Conservation (phyloP, 768 basidiomycete genomes). For the Pulveroboletus ravenelii region DNA sequence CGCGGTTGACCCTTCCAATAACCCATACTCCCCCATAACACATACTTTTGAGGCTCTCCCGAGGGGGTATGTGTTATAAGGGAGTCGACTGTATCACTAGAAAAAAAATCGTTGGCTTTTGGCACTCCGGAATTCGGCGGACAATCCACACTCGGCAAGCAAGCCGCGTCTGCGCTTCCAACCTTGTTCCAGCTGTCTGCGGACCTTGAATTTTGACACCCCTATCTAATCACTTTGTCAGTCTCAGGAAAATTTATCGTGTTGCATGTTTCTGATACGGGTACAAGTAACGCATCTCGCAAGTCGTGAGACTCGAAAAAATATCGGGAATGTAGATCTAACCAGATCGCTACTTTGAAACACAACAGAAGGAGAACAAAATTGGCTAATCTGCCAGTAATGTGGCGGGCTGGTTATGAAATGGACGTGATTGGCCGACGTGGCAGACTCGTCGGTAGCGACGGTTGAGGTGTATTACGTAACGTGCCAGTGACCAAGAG, state of each 20-base stretch:
- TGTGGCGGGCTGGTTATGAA: slow-evolving; percentile 4
- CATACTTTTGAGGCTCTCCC: too few species aligned
- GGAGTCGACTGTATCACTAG: too few species aligned
- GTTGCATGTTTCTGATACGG: neutral
- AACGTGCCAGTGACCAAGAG: slow-evolving; percentile 13
- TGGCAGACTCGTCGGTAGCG: slow-evolving; percentile 12
- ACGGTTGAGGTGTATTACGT: slow-evolving; percentile 22
- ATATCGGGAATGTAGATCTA: neutral
- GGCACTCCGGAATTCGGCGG: too few species aligned
- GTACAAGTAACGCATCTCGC: neutral
- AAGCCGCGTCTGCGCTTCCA: neutral
- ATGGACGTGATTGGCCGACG: slow-evolving; percentile 6
- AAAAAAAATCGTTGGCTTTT: too few species aligned
- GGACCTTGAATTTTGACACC: neutral
- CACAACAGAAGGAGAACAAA: neutral
- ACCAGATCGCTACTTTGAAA: neutral
- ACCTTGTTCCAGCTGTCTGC: too few species aligned
- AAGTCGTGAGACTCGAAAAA: neutral
- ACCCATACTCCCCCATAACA: too few species aligned
- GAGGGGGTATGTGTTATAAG: too few species aligned
- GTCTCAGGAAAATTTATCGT: neutral
- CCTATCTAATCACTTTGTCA: neutral
- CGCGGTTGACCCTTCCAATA: too few species aligned
- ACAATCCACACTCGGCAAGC: neutral
- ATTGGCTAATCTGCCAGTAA: too few species aligned